Evolutionary conservation across 2,329 filamentous ascomycete genomes (phyloP).

Genomic region (Apiospora koreana): DNA sequence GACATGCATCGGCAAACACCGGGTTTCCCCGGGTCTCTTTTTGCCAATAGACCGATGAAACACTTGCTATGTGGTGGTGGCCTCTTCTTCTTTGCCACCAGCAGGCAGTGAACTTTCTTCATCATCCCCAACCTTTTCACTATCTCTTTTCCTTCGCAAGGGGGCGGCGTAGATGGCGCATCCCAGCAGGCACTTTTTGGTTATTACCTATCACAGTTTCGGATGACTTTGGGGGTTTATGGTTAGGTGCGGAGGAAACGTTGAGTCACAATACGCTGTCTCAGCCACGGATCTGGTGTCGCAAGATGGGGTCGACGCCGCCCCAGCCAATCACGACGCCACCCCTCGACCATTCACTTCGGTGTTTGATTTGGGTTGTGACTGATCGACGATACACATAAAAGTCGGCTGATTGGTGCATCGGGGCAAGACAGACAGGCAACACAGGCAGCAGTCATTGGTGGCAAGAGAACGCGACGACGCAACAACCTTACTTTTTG

Average conservation of each 20-base stretch:
- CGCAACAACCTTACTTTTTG: not conserved
- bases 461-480: not conserved
- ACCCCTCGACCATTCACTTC: not conserved
- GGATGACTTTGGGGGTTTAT: not conserved
- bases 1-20: not conserved
- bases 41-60: not conserved
- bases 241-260: not conserved
- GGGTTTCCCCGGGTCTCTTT: not conserved
- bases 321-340: not conserved
- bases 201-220: not conserved
- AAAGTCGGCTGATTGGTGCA: not conserved
- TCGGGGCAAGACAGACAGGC: not conserved
- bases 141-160: not conserved
- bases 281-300: conserved; percentile 6
- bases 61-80: not conserved
- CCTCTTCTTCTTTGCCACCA: not conserved
- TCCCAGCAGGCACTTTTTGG: not conserved
- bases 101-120: not conserved
- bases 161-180: not conserved
- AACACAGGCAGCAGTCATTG: not conserved
- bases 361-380: not conserved
- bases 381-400: not conserved
- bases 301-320: not conserved
- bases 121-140: not conserved
- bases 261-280: conserved; percentile 8